phyloP scores from a whole-genome alignment of 2,329 filamentous ascomycete genomes.

The Aspergillus spinulosporus region DNA sequence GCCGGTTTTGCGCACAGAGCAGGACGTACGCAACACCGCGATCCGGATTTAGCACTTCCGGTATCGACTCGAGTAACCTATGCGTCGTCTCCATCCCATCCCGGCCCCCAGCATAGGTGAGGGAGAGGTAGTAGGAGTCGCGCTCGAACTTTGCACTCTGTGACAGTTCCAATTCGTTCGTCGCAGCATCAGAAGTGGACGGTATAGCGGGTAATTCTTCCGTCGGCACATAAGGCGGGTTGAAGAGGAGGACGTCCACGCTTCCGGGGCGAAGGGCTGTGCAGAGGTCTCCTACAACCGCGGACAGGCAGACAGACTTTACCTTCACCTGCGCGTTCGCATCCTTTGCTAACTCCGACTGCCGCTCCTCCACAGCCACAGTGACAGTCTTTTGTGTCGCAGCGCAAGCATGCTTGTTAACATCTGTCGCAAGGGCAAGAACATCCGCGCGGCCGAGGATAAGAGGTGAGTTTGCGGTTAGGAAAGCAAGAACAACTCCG shows the following conservation, averaged over 20 bases:
- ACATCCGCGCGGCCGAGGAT: conserved; percentile 73
- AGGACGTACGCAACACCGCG: conserved; percentile 85
- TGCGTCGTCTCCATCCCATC: conserved; percentile 96
- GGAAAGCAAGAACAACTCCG: conserved; percentile 88
- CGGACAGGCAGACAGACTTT: conserved; percentile 3
- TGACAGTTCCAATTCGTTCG: conserved; percentile 19
- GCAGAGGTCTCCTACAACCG: conserved; percentile 68
- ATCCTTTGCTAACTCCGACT: conserved; percentile 6
- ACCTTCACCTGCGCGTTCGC: background rate
- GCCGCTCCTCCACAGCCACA: conserved; percentile 47
- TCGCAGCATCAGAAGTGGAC: background rate
- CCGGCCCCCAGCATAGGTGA: conserved; percentile 84
- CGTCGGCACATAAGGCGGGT: conserved; percentile 94
- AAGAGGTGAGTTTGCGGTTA: conserved; percentile 68
- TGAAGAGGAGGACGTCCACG: conserved; percentile 89
- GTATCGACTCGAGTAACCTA: conserved; percentile 69
- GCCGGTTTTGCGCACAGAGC: conserved; percentile 87
- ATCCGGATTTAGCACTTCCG: conserved; percentile 59
- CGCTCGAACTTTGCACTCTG: conserved; percentile 62
- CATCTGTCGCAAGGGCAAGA: conserved; percentile 75
- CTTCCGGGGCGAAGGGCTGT: conserved; percentile 57
- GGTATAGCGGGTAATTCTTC: conserved; percentile 61
- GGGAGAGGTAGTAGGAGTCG: conserved; percentile 77
- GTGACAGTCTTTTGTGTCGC: conserved; percentile 71
- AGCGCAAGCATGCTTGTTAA: conserved; percentile 78